Evolutionary conservation across 306 rosid species (phyloP), one percentile per base, ranked within the genome.

Genomic region (Gastrolobium villosum): DNA sequence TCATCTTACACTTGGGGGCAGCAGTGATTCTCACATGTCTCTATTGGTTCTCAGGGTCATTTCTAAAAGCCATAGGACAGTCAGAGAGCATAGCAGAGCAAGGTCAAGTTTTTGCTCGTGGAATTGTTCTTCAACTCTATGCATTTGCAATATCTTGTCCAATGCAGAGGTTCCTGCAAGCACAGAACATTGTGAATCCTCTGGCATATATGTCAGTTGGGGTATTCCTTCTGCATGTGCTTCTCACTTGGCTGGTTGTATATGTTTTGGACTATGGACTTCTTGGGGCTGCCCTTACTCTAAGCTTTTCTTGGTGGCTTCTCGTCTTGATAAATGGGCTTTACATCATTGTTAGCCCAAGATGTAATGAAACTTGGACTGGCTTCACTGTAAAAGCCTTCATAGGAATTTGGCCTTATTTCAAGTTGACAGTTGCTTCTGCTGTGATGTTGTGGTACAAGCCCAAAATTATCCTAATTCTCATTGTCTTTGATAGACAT

Each of bases 71-170:
- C 52, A 85, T 88, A 0, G 68, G 45, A 10, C 78, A 73, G 34
- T n/a, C 44, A 43, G 55, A 43, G 52, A 57, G 66, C 86, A 82
- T 87, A 55, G 80, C 96, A 5, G 77, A 57, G 7, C 69, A 85
- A 65, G 91, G 88, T 2, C 84, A 87, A 45, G 31, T 80, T 41
- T 82, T 87, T 70, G 86, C 93, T 0, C 76, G 81, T 0, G 96
- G 91, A 7, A 59, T 87, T 30, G 67, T 85, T 46, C 93, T 43
- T 44, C 93, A 90, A 30, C 81, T 90, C 37, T 85, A 87, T 78
- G 90, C 93, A 50, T 87, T 88, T 72, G 91, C 96, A 4, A 52
- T 90, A 6, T 55, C 70, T 72, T 84, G 87, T 71, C 96, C 96
- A 13, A 82, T 87, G 66, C 66, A 72, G 20, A 55, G 77, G 73